Percentiles rank a stretch among this genome's conserved stretches.
Evolutionary conservation across 148 eudicot genomes (phyloP).

Genomic region (Agrostemma githago): DNA sequence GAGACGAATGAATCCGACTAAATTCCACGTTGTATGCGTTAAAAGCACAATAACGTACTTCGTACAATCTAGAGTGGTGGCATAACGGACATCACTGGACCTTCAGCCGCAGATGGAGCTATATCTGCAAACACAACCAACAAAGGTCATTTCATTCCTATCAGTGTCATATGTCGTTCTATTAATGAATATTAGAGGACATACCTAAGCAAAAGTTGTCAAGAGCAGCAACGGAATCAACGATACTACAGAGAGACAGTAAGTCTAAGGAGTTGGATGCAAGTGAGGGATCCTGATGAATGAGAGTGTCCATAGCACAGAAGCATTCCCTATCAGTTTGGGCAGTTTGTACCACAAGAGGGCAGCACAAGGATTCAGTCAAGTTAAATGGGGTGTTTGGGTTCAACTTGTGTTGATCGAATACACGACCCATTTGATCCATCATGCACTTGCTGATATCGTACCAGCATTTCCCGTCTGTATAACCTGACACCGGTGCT

Average conservation of each 20-base stretch:
- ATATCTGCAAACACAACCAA: neutral
- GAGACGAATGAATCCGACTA: no score
- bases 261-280: neutral
- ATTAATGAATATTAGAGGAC: no score
- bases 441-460: neutral
- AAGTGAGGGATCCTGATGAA: neutral
- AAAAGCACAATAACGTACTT: no score
- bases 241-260: neutral
- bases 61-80: neutral
- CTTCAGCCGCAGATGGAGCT: neutral
- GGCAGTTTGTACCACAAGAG: constrained; percentile 7
- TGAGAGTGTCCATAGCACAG: neutral
- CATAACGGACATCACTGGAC: neutral
- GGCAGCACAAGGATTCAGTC: constrained; percentile 14
- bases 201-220: constrained; percentile 19
- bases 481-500: neutral
- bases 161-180: no score
- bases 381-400: neutral
- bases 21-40: no score
- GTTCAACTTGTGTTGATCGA: neutral
- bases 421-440: neutral
- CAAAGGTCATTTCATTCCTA: neutral
- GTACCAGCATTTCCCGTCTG: constrained; percentile 9
- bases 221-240: constrained; percentile 7
- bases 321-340: constrained; percentile 12